Conservation (phyloP, 164 flowering plant genomes). For the Berberis vulgaris region DNA sequence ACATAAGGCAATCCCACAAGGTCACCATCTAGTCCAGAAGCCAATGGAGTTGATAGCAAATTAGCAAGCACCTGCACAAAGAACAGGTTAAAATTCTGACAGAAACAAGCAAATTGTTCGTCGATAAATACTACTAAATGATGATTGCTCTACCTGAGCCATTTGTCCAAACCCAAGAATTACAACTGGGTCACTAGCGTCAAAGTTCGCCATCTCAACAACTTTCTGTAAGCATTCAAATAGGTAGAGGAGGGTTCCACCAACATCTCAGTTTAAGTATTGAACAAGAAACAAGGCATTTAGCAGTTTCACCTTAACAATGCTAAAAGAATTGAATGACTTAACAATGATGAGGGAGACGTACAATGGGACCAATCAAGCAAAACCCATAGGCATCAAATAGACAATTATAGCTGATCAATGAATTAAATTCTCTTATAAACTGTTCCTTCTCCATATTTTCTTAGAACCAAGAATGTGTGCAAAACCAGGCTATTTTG, state of each 20-base stretch:
- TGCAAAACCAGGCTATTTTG: too few relatives aligned
- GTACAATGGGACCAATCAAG: too few relatives aligned
- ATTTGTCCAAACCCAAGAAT: slow-evolving; percentile 93
- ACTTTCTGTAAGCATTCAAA: slow-evolving; percentile 37
- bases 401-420: too few relatives aligned
- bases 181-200: slow-evolving; percentile 84
- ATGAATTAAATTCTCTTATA: too few relatives aligned
- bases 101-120: slow-evolving; percentile 4
- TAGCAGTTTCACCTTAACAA: too few relatives aligned
- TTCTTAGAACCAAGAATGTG: too few relatives aligned
- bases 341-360: too few relatives aligned
- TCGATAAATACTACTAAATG: neutral
- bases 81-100: slow-evolving; percentile 7
- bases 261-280: neutral
- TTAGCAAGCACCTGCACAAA: slow-evolving; percentile 80
- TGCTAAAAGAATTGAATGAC: too few relatives aligned
- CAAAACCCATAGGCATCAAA: too few relatives aligned
- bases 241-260: slow-evolving; percentile 4
- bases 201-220: slow-evolving; percentile 49
- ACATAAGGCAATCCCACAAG: slow-evolving; percentile 68
- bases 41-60: slow-evolving; percentile 84
- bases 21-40: slow-evolving; percentile 60
- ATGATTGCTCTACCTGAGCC: slow-evolving; percentile 69
- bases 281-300: too few relatives aligned
- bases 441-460: too few relatives aligned